These are phyloP conservation scores for Amborella trichopoda DNA, from an alignment of 164 flowering plant genomes.

Conservation along the genomic window DNA sequence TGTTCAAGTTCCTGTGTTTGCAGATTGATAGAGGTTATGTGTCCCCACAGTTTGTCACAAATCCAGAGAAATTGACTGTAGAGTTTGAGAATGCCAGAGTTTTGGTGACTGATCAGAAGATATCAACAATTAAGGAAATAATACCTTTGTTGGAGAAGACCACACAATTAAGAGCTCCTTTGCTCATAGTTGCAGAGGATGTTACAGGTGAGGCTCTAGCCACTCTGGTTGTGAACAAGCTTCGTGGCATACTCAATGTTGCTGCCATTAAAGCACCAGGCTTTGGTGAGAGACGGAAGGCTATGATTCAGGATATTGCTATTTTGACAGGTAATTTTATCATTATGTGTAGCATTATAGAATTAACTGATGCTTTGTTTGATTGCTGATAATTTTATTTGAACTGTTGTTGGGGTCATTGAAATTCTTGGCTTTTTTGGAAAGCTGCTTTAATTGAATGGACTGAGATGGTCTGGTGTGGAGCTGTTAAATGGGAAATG, in stretches of 20 bases:
- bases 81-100: conserved; percentile 95
- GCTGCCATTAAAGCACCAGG: conserved; percentile 61
- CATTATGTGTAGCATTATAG: too few relatives aligned
- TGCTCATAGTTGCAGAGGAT: conserved; percentile 91
- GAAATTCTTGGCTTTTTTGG: neutral
- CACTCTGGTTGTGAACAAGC: conserved; percentile 31
- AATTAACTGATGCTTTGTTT: too few relatives aligned
- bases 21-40: conserved; percentile 98
- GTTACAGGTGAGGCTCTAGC: conserved; percentile 63
- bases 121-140: conserved; percentile 77
- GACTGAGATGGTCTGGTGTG: too few relatives aligned
- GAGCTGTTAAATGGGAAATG: too few relatives aligned
- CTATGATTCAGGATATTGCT: conserved; percentile 91
- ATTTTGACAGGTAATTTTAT: conserved; percentile 26
- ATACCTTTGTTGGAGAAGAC: conserved; percentile 31
- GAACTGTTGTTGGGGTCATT: neutral
- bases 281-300: conserved; percentile 94
- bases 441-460: neutral
- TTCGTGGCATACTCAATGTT: conserved; percentile 26
- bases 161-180: conserved; percentile 29
- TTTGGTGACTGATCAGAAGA: conserved; percentile 86
- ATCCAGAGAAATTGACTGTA: conserved; percentile 69
- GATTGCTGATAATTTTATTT: too few relatives aligned
- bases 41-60: conserved; percentile 97
- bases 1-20: neutral